Base-by-base conservation (phyloP, 768 basidiomycete genomes). In the Russula sp. region DNA sequence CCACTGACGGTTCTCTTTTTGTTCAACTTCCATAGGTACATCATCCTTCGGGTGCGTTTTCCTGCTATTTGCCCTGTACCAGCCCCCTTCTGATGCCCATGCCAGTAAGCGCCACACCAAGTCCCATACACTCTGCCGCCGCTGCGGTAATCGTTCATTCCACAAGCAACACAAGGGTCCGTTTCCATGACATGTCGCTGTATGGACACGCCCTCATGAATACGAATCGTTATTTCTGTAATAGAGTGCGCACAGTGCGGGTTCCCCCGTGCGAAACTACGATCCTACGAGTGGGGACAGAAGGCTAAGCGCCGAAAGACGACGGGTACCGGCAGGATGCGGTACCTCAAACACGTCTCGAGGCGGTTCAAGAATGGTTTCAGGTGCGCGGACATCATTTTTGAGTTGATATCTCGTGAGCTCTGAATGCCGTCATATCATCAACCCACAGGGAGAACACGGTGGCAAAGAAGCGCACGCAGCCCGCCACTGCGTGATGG, bases 271-370 rank as follows among this genome's bases (percentile, higher is more conserved):
- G 95, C 97, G 58, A 98, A 92, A 79, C 77, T 96, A 70, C 86
- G 96, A 72, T 94, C 92, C 70, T 98, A 86, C 77, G 90, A 98
- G 78, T 98, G 97, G 97, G 93, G 94, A 68, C 83, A 86, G 74
- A 99, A 99, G 84, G 97, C 97, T 58, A 98, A 98, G 86, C 88
- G 97, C 78, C 88, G 96, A 86, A 97, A 96, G 87, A 98, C 96
- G 51, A 98, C 97, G 62, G 97, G 97, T 63, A 95, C 96, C 67
- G 96, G 96, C 67, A 83, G 95, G 72, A 97, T 97, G 94, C 79
- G 81, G 63, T 86, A 93, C 83, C 82, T 98, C 76, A 97, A 94
- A 82, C 75, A 81, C 56, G 96, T 98, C 46, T 86, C 88, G 70
- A 85, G 95, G 74, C 84, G 93, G 69, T 98, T 98, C 88, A 98